Evolutionary conservation across 2,329 filamentous ascomycete genomes (phyloP), one percentile per base, ranked within the genome.

Genomic region (Stagonosporopsis rhizophila): DNA sequence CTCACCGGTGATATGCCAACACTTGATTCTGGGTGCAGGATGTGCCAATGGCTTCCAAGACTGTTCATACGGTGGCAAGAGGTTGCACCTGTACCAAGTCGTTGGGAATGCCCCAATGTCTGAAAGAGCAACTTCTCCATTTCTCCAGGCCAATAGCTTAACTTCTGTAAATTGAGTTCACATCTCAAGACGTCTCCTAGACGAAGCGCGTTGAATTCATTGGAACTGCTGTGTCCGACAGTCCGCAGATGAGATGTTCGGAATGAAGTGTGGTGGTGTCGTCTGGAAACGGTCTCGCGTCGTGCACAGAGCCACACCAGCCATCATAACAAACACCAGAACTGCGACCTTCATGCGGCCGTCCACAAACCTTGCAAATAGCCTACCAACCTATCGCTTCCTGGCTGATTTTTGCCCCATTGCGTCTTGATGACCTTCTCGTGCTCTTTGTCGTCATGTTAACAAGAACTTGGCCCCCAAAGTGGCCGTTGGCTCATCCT

Each of bases 1-100:
- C 52, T 55, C 60, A 75, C 75, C 73, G 72, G 72, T 74, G 65
- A 70, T 63, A 69, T 70, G 62, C 65, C 54, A 65, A 57, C 50
- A 67, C 58, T 63, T 60, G 58, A 61, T 67, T 65, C 59, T 61
- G 64, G 52, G 58, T 56, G 58, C 56, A 61, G 64, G 22, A 23
- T 38, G 34, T 62, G 56, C 55, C 59, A 62, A 60, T 56, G 60
- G 60, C 44, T 51, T 51, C 49, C 28, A 61, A 52, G 44, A 64
- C 63, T 63, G 58, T 53, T 64, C 60, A 62, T 68, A 61, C 57
- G 58, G 72, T 75, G 73, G 72, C 73, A 64, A 74, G 49, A 61
- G 64, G 56, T 62, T 73, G 70, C 67, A 68, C 49, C 60, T 56
- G 19, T 42, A 25, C 37, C 37, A 4, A 32, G 23, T 34, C 17